Conservation (phyloP, 805 yeast species). For the Cyberlindnera veronae region DNA sequence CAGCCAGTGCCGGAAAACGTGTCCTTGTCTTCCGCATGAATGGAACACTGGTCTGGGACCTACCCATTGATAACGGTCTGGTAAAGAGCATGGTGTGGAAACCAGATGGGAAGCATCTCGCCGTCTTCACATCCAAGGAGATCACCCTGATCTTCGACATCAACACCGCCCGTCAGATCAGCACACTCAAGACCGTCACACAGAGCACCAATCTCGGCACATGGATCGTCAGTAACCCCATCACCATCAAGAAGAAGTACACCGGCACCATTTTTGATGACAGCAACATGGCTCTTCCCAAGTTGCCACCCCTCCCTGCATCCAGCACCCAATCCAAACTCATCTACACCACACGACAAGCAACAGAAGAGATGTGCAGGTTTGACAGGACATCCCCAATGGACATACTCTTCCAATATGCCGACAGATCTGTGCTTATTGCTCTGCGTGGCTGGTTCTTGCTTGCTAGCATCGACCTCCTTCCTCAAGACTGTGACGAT, state of each 20-base stretch:
- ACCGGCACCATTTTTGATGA: constrained; percentile 29
- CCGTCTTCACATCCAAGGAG: constrained; percentile 43
- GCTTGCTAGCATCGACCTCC: constrained; percentile 23
- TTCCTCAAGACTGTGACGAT: constrained; percentile 12
- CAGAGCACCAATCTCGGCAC: constrained; percentile 14
- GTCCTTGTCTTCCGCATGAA: constrained; percentile 51
- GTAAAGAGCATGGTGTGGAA: constrained; percentile 30
- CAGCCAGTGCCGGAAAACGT: constrained; percentile 41
- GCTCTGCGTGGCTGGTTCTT: constrained; percentile 33
- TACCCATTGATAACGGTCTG: constrained; percentile 30
- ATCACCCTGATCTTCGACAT: constrained; percentile 42
- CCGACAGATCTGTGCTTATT: constrained; percentile 25
- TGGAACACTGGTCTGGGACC: constrained; percentile 51
- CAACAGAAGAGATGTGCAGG: constrained; percentile 29
- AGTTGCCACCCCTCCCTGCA: constrained; percentile 30
- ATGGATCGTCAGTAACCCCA: constrained; percentile 12
- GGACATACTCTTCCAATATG: constrained; percentile 28
- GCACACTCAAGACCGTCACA: constrained; percentile 14
- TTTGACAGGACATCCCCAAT: constrained; percentile 19
- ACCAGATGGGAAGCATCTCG: constrained; percentile 40
- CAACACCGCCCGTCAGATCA: constrained; percentile 41
- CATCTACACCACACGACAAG: constrained; percentile 27
- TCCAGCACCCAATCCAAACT: constrained; percentile 8
- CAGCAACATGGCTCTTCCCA: constrained; percentile 35
- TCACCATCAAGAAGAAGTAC: constrained; percentile 9